Conservation (phyloP, 2,329 filamentous ascomycete species). For the Volutella citrinella region DNA sequence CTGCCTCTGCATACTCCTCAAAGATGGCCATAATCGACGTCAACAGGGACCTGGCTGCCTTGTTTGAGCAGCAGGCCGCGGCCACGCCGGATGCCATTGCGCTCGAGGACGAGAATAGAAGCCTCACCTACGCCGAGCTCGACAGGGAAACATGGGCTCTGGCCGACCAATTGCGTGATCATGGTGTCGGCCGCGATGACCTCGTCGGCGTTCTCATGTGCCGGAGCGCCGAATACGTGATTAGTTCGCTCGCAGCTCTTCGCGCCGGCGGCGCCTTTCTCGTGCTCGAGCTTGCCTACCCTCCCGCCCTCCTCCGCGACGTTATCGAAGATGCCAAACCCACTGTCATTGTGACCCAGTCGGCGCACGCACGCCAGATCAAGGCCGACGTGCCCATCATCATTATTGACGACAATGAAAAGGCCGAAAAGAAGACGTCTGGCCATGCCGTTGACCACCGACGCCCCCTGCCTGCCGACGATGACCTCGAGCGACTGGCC, state of each 20-base stretch:
- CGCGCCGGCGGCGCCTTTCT: constrained; percentile 77
- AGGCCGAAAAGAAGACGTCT: constrained; percentile 23
- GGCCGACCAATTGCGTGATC: constrained; percentile 58
- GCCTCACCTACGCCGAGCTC: constrained; percentile 71
- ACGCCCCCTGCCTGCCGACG: constrained; percentile 54
- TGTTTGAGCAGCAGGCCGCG: constrained; percentile 67
- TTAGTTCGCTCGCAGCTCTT: constrained; percentile 74
- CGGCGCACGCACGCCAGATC: constrained; percentile 62
- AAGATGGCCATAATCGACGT: constrained; percentile 55
- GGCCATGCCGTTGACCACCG: constrained; percentile 35
- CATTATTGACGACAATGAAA: constrained; percentile 52
- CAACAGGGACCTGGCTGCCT: constrained; percentile 67
- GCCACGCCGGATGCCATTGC: constrained; percentile 68
- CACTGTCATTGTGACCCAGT: constrained; percentile 66
- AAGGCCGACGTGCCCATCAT: constrained; percentile 62
- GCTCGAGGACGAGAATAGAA: constrained; percentile 65
- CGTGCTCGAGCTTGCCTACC: constrained; percentile 77
- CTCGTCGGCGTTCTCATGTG: constrained; percentile 74
- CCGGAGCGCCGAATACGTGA: constrained; percentile 74
- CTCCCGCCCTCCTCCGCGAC: constrained; percentile 68
- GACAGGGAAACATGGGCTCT: constrained; percentile 65
- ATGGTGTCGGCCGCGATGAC: constrained; percentile 69
- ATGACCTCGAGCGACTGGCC: constrained; percentile 70
- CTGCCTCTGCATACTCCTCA: constrained; percentile 1
- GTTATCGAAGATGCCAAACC: constrained; percentile 75